Conservation (phyloP, 2,329 filamentous ascomycete genomes). For the Epichloe gansuensis region DNA sequence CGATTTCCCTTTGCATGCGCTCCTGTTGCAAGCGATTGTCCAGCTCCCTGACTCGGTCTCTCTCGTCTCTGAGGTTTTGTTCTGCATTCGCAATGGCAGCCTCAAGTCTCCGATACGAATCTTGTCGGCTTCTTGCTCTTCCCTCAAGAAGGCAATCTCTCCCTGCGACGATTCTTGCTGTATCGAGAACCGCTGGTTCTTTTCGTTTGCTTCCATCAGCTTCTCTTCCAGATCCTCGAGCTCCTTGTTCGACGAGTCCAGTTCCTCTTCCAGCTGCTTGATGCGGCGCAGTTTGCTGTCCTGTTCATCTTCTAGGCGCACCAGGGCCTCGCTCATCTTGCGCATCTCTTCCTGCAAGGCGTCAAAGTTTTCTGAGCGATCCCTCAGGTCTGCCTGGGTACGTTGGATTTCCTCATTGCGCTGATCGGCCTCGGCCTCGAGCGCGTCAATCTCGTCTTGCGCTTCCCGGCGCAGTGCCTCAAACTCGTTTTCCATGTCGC, state of each 20-base stretch:
- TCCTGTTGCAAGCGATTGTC: constrained; percentile 69
- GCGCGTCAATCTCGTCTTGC: constrained; percentile 51
- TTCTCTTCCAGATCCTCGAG: constrained; percentile 76
- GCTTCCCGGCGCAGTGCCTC: constrained; percentile 49
- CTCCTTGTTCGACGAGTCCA: constrained; percentile 75
- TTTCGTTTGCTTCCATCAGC: constrained; percentile 73
- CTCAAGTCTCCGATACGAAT: constrained; percentile 91
- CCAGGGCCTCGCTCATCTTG: constrained; percentile 73
- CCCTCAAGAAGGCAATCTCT: constrained; percentile 87
- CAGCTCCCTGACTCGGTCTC: constrained; percentile 60
- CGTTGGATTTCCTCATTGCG: constrained; percentile 59
- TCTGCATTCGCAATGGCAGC: constrained; percentile 70
- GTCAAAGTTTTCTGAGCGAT: constrained; percentile 75
- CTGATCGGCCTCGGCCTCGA: constrained; percentile 62
- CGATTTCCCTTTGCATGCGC: constrained; percentile 72
- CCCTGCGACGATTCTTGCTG: constrained; percentile 87
- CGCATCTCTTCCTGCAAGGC: constrained; percentile 93
- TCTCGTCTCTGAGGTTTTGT: constrained; percentile 70
- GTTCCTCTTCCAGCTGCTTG: constrained; percentile 68
- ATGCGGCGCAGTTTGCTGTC: constrained; percentile 68
- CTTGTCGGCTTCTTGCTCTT: constrained; percentile 96
- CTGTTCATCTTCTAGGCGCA: constrained; percentile 82
- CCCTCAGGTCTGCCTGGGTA: constrained; percentile 58
- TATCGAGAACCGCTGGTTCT: constrained; percentile 76
- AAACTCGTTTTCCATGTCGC: constrained; percentile 48